Evolutionary conservation across 164 flowering plant genomes (phyloP), one percentile per base, ranked within the genome.

Genomic region (Chloranthus sessilifolius): DNA sequence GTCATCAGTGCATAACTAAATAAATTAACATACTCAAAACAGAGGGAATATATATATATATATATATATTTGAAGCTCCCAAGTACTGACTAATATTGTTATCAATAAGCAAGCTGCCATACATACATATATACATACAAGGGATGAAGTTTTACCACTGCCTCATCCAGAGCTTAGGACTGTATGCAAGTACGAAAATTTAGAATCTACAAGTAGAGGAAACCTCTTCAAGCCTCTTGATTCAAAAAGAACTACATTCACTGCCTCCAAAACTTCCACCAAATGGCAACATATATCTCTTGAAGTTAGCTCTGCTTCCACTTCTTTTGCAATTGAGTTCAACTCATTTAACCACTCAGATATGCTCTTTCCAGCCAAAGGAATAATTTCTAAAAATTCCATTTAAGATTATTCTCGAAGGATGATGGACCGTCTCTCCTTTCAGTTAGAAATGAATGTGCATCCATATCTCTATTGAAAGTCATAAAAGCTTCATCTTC

Each of bases 401-500:
- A 73, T 30, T 69, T 77, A 15, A 12, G 20, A 39, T 54, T 54
- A 15, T 55, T 15, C 50, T 59, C 62, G 43, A 58, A 40, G 14
- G 61, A 44, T 5, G 39, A 43, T 15, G 66, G 53, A 22, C 47
- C 48, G 23, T 60, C 71, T 42, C 55, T 65, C 64, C 75, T 67
- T 62, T 83, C 90, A 53, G n/a, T 64, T n/a, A 29, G 42, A 34
- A 71, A 23, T 7, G 79, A 83, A 31, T 21, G 55, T 30, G 69
- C 66, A 61, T 83, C 84, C 70, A 63, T 73, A 52, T 74, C 73
- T 43, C 78, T 61, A 26, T 78, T 71, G 46, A 63, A 60, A 38
- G 81, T 73, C 64, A 71, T 57, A 47, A 70, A 80, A 10, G 81
- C 84, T 69, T 83, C 86, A 70, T 83, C 86, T 65, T 83, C 90